Base-by-base conservation (phyloP, 2,329 filamentous ascomycete genomes). In the Grosmannia clavigera region DNA sequence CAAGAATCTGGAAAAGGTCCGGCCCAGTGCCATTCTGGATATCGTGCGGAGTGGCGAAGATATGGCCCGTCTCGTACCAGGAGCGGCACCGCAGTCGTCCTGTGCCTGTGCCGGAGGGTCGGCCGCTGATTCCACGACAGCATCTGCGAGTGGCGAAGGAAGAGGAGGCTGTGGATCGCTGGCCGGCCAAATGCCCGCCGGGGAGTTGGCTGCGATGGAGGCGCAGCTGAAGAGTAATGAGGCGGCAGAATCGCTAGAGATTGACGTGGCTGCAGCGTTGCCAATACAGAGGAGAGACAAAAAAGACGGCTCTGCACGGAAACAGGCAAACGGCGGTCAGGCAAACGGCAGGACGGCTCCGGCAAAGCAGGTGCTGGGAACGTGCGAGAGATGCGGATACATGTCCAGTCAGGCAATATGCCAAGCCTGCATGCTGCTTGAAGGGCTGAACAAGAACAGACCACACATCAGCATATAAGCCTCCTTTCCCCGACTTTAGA, bases 11-110 rank as follows among this genome's bases (percentile, higher is more conserved):
- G 94, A 99, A 73, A 88, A 88, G 66, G 90, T 99, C 9, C 81
- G 94, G 2, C 92, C 94, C 1, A 96, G 92, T 68, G 92, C 92
- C 3, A 97, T 99, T 58, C 71, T 99, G 60, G 94, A 99, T 70
- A 90, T 99, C 58, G 92, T 99, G 33, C 81, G 88, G 61, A 96
- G 92, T 69, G 94, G 94, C 46, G 92, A 97, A 72, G 94, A 97
- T 65, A 96, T 99, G 89, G 92, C 91, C 11, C 84, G 83, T 61
- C 76, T 97, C n/a, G 88, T 94, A 0, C 88, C 88, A 0, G 77
- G 77, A 16, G 78, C 81, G 60, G 71, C 81, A 19, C 73, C 64
- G 2, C 54, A 25, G 4, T 35, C 57, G 12, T 25, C 61, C 0
- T 65, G 64, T 11, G 51, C 58, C 3, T 65, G 64, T 27, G 31